A percentile compares a stretch with the other conserved stretches of the same genome.
Evolutionary conservation across 345 rosid species (phyloP).

Genomic region (Boechera divaricarpa): DNA sequence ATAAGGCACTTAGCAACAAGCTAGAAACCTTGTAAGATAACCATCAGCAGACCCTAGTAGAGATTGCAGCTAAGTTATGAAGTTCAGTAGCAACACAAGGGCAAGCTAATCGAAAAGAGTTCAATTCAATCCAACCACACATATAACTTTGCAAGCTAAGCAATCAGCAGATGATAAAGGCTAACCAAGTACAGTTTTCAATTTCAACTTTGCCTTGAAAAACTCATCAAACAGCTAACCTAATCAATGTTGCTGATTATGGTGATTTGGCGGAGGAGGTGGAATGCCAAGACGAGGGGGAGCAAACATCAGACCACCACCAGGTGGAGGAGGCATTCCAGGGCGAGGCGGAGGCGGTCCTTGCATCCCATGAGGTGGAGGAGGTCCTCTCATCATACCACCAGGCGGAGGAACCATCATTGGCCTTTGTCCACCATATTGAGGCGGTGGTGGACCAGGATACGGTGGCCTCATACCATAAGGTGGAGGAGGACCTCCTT

Average conservation of each 20-base stretch:
- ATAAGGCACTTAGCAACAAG: too few relatives aligned
- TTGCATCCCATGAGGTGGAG: conserved; percentile 81
- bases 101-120: not conserved
- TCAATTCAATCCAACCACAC: not conserved
- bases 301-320: conserved; percentile 53
- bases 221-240: conserved; percentile 42
- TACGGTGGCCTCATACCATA: conserved; percentile 74
- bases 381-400: conserved; percentile 89
- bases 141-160: not conserved
- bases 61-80: too few relatives aligned
- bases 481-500: conserved; percentile 77
- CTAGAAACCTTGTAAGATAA: too few relatives aligned
- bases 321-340: conserved; percentile 95
- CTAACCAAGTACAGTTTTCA: not conserved
- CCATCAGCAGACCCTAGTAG: too few relatives aligned
- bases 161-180: not conserved
- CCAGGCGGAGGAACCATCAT: conserved; percentile 74
- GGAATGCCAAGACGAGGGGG: conserved; percentile 92
- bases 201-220: not conserved
- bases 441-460: conserved; percentile 57
- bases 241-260: conserved; percentile 63
- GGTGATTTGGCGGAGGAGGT: conserved; percentile 64
- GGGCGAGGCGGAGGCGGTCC: conserved; percentile 78
- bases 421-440: conserved; percentile 61
- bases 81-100: not conserved